Evolutionary conservation across 2,329 filamentous ascomycete genomes (phyloP).

Genomic region (Seiridium unicorne): DNA sequence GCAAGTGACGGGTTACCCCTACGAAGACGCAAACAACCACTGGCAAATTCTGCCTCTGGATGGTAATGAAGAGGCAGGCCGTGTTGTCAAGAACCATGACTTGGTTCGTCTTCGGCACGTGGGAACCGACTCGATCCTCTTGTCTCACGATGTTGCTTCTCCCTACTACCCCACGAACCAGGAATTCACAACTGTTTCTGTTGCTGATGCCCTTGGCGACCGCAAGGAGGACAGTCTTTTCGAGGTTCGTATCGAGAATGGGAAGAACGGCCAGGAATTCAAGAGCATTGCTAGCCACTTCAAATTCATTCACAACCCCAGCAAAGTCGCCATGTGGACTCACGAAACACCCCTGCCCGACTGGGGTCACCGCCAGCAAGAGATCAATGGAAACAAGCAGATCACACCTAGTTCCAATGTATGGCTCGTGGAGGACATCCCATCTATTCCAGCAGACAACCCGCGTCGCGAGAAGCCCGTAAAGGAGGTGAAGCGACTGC

Average conservation of each 20-base stretch:
- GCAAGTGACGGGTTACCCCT: conserved; percentile 96
- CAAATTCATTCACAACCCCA: conserved; percentile 91
- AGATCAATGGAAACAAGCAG: conserved; percentile 99
- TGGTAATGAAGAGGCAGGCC: conserved; percentile 57
- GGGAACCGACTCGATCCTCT: conserved; percentile 78
- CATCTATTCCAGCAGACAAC: conserved; percentile 71
- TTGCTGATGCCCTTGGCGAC: conserved; percentile 69
- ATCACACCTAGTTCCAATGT: conserved; percentile 84
- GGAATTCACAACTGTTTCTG: conserved; percentile 84
- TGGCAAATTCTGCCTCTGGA: conserved; percentile 85
- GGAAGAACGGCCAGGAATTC: conserved; percentile 79
- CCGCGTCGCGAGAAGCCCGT: conserved; percentile 73
- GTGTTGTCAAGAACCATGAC: conserved; percentile 78
- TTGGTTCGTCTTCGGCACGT: conserved; percentile 83
- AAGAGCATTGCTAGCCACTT: conserved; percentile 90
- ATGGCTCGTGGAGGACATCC: conserved; percentile 90
- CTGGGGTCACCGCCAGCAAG: conserved; percentile 95
- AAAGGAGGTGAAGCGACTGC: conserved; percentile 76
- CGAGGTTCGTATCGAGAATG: conserved; percentile 85
- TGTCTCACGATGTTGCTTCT: conserved; percentile 96
- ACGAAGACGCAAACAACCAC: conserved; percentile 98
- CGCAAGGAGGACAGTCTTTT: conserved; percentile 90
- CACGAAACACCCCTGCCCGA: conserved; percentile 93
- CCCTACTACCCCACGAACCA: conserved; percentile 97
- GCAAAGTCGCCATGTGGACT: conserved; percentile 99